A percentile compares a stretch with the other conserved stretches of the same genome.
These are phyloP conservation scores for Haplosporangium gracile DNA, from an alignment of 192 early-diverging fungal species.

Conservation along the genomic window DNA sequence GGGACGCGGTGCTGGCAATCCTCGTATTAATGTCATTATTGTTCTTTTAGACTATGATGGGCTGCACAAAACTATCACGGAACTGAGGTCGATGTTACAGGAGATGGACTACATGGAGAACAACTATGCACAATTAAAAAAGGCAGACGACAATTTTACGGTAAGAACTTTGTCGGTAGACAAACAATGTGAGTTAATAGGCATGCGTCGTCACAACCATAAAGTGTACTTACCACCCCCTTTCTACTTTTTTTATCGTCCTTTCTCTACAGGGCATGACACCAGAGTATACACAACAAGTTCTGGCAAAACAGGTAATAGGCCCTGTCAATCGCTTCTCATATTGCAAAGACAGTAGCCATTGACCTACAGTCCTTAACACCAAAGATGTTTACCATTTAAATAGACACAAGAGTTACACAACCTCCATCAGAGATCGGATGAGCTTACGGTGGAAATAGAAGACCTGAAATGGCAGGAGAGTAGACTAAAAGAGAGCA, in stretches of 20 bases:
- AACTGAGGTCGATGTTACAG: constrained; percentile 25
- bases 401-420: constrained; percentile 37
- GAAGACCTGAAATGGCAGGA: constrained; percentile 53
- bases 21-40: not conserved
- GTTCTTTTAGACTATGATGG: constrained; percentile 25
- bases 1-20: not conserved
- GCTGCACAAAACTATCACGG: constrained; percentile 25
- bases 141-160: constrained; percentile 49
- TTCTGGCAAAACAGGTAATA: constrained; percentile 37
- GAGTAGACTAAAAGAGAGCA: constrained; percentile 29
- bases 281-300: constrained; percentile 26
- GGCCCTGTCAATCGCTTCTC: not conserved
- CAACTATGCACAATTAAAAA: constrained; percentile 30
- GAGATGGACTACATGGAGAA: constrained; percentile 42
- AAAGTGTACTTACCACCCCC: not conserved
- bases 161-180: constrained; percentile 1
- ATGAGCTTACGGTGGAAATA: constrained; percentile 31
- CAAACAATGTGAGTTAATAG: too few species aligned
- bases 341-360: not conserved
- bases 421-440: constrained; percentile 39
- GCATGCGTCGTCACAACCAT: too few species aligned
- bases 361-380: too few species aligned
- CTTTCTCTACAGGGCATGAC: constrained; percentile 43
- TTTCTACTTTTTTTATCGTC: not conserved
- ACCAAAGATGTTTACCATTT: not conserved